These are phyloP conservation scores for Solanum ossicruentum DNA, from an alignment of 257 asterid species.

Conservation along the genomic window DNA sequence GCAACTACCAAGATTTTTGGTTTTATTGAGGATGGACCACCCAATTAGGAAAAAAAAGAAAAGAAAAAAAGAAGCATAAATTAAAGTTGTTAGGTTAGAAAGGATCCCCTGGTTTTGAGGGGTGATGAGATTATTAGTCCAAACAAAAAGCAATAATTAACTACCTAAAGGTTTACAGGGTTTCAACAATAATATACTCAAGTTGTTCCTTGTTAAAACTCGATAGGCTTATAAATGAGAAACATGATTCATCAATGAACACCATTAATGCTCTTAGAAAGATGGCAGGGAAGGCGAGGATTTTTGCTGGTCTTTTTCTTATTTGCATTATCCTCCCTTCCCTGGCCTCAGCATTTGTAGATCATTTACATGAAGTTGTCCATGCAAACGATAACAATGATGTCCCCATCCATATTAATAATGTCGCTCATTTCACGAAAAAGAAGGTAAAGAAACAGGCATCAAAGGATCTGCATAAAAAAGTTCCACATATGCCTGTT, in stretches of 20 bases:
- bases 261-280: not conserved
- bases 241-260: not conserved
- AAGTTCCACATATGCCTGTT: not conserved
- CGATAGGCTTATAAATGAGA: not conserved
- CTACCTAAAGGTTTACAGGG: not conserved
- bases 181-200: not conserved
- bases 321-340: slow-evolving; percentile 23
- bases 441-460: not conserved
- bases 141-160: not conserved
- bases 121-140: not conserved
- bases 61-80: not conserved
- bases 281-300: slow-evolving; percentile 27
- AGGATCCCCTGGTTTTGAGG: not conserved
- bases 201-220: not conserved
- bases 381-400: not conserved
- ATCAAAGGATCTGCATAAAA: not conserved
- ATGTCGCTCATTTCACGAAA: not conserved
- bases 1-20: too few relatives aligned
- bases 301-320: slow-evolving; percentile 17
- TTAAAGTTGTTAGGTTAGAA: not conserved
- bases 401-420: not conserved
- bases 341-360: slow-evolving; percentile 20
- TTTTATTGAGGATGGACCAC: not conserved
- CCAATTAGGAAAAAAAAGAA: not conserved
- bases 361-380: not conserved